These are phyloP conservation scores for Sisymbrium irio DNA, from an alignment of 345 rosid species.

Conservation along the genomic window DNA sequence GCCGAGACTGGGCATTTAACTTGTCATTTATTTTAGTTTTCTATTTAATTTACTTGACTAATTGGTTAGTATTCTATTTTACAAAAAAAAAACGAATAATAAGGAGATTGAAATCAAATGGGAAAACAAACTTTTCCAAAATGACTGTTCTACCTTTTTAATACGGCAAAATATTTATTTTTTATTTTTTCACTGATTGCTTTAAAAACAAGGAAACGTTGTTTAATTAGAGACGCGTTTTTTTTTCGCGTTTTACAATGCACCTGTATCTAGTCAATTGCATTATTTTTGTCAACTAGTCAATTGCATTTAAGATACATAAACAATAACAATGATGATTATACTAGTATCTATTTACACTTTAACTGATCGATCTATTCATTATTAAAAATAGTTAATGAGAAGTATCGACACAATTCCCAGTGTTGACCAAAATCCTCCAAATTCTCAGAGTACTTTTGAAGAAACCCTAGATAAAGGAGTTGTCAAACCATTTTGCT, in stretches of 20 bases:
- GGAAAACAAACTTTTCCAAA: neutral
- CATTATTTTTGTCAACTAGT: constrained; percentile 22
- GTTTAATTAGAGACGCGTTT: constrained; percentile 19
- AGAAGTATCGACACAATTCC: constrained; percentile 43
- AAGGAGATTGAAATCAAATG: neutral
- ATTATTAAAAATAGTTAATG: constrained; percentile 20
- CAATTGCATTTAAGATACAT: constrained; percentile 31
- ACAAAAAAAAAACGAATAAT: neutral
- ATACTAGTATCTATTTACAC: constrained; percentile 11
- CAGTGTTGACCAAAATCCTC: constrained; percentile 49
- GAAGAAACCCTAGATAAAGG: constrained; percentile 35
- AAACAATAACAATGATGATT: constrained; percentile 28
- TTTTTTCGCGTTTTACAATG: constrained; percentile 13
- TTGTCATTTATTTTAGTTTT: neutral
- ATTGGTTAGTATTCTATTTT: neutral
- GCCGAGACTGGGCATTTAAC: neutral
- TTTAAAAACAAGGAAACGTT: constrained; percentile 18
- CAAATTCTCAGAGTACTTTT: constrained; percentile 31
- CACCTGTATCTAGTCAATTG: constrained; percentile 34
- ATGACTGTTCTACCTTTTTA: neutral
- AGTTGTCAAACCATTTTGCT: neutral
- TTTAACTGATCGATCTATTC: constrained; percentile 12
- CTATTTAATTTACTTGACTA: neutral
- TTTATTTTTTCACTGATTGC: constrained; percentile 8
- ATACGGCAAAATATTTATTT: neutral